Evolutionary conservation across 2,329 filamentous ascomycete species (phyloP).

Genomic region (Aureobasidium musti): DNA sequence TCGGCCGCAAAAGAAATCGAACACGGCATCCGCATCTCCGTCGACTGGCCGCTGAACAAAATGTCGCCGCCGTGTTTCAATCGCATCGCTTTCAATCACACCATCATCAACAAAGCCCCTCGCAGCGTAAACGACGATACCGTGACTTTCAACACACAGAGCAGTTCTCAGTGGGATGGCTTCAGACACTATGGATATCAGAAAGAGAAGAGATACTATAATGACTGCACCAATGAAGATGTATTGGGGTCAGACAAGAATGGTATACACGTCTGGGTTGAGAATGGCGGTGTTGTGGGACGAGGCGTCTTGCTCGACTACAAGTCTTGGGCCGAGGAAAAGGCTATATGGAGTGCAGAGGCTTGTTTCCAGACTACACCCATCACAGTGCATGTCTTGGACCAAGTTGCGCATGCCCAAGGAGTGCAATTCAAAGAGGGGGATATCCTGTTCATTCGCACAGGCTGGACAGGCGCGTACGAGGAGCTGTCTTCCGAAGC

Average conservation of each 20-base stretch:
- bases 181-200: conserved; percentile 56
- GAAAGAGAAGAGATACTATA: conserved; percentile 37
- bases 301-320: conserved; percentile 59
- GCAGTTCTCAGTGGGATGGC: conserved; percentile 49
- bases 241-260: conserved; percentile 40
- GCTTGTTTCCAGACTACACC: conserved; percentile 53
- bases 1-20: conserved; percentile 56
- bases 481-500: not conserved
- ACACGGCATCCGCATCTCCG: conserved; percentile 58
- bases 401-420: conserved; percentile 30
- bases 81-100: conserved; percentile 57
- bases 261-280: conserved; percentile 51
- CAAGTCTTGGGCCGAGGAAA: conserved; percentile 51
- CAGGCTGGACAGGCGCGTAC: conserved; percentile 31
- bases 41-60: conserved; percentile 58
- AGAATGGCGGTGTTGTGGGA: conserved; percentile 59
- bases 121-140: conserved; percentile 47
- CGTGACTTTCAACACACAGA: conserved; percentile 33
- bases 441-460: conserved; percentile 32
- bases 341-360: conserved; percentile 51
- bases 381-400: conserved; percentile 53
- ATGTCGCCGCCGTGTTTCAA: conserved; percentile 47
- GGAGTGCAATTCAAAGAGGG: conserved; percentile 34
- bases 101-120: conserved; percentile 51
- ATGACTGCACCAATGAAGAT: conserved; percentile 24